These are phyloP conservation scores for Pestalotiopsis sp. DNA, from an alignment of 2,329 filamentous ascomycete species.

Conservation along the genomic window DNA sequence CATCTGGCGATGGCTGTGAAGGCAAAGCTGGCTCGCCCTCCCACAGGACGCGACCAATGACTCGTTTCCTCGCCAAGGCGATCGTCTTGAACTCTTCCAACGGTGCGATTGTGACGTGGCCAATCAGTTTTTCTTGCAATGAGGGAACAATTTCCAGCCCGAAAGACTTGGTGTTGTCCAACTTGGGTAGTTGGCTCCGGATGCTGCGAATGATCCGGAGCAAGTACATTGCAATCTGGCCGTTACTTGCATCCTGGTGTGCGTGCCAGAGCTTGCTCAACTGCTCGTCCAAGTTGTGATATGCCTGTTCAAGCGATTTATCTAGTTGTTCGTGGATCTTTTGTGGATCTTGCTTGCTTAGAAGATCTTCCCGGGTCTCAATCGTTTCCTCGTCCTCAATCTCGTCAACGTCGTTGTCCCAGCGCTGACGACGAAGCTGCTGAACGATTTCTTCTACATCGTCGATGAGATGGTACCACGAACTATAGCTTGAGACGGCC, in stretches of 20 bases:
- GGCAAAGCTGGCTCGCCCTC: constrained; percentile 77
- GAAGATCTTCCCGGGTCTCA: constrained; percentile 64
- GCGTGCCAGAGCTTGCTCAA: constrained; percentile 54
- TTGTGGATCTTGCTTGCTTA: constrained; percentile 74
- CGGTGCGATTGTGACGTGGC: constrained; percentile 50
- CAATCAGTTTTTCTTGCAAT: constrained; percentile 66
- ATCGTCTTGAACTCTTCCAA: constrained; percentile 50
- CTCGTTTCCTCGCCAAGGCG: constrained; percentile 45
- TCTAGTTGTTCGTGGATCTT: constrained; percentile 63
- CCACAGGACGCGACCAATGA: constrained; percentile 74
- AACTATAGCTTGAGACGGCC: constrained; percentile 65
- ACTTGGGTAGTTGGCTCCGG: constrained; percentile 63
- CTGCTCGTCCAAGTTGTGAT: constrained; percentile 60
- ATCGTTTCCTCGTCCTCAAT: constrained; percentile 75
- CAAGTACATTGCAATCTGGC: constrained; percentile 64
- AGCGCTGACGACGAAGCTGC: constrained; percentile 67
- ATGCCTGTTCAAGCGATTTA: constrained; percentile 57
- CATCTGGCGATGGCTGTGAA: constrained; percentile 73
- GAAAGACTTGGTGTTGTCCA: constrained; percentile 54
- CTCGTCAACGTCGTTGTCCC: constrained; percentile 76
- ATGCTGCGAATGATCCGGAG: constrained; percentile 77
- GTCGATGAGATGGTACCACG: constrained; percentile 76
- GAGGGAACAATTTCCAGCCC: constrained; percentile 63
- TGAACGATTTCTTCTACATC: constrained; percentile 66
- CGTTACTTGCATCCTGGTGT: constrained; percentile 49